Percentiles rank a stretch among this genome's conserved stretches.
phyloP scores from a whole-genome alignment of 768 basidiomycete species.

The Boletus subcaerulescens region DNA sequence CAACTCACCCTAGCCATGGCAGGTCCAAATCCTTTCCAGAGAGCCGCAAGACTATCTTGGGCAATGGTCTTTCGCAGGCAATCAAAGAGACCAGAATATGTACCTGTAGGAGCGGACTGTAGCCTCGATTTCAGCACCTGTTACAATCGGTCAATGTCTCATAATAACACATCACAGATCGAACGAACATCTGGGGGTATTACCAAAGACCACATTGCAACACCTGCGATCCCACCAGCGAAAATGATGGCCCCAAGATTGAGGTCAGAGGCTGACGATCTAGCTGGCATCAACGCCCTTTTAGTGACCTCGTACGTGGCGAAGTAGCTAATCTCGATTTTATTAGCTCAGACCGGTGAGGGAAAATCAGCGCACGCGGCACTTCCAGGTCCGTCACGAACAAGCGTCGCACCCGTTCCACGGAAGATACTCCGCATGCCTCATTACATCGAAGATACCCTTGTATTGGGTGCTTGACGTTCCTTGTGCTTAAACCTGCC shows the following conservation, averaged over 20 bases:
- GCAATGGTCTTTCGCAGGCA: constrained; percentile 91
- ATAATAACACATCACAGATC: not conserved
- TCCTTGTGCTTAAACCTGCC: constrained; percentile 87
- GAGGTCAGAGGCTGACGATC: constrained; percentile 74
- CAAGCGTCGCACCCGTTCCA: constrained; percentile 90
- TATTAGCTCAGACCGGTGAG: constrained; percentile 4
- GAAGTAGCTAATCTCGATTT: constrained; percentile 66
- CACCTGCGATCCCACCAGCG: constrained; percentile 91
- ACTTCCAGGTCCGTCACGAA: constrained; percentile 93
- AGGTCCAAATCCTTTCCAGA: constrained; percentile 98
- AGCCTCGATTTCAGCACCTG: constrained; percentile 95
- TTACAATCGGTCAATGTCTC: constrained; percentile 8
- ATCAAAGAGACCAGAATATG: constrained; percentile 93
- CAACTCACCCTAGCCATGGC: constrained; percentile 85
- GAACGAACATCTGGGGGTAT: constrained; percentile 91
- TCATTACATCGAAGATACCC: constrained; percentile 89
- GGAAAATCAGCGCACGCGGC: constrained; percentile 68
- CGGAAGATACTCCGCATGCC: constrained; percentile 86
- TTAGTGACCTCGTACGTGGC: constrained; percentile 96
- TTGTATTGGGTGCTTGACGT: constrained; percentile 70
- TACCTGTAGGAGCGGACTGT: constrained; percentile 95
- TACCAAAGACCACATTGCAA: constrained; percentile 97
- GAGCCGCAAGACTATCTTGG: constrained; percentile 76
- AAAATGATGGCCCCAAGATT: constrained; percentile 84
- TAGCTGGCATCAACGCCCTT: constrained; percentile 76